These are phyloP conservation scores for Coix lacrymajobi DNA, from an alignment of 176 grass and related monocot species.

Conservation along the genomic window DNA sequence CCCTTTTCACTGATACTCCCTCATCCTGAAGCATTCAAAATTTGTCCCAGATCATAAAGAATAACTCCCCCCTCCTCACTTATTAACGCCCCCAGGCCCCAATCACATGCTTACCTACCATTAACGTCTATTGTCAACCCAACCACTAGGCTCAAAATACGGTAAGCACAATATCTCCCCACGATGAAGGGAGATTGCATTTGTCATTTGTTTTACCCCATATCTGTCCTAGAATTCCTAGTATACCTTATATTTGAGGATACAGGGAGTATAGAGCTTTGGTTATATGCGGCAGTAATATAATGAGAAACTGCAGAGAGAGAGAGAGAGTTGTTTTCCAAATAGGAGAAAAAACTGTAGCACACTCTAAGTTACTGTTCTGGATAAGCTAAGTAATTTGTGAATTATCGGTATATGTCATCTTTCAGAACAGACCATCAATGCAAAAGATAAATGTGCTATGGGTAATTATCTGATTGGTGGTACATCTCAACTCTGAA, in stretches of 20 bases:
- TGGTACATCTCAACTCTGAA: background rate
- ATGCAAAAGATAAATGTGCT: conserved; percentile 2
- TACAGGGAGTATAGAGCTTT: background rate
- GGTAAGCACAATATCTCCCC: background rate
- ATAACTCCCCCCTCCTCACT: background rate
- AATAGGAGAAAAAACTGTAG: background rate
- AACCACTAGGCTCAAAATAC: background rate
- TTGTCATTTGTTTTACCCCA: too few species aligned
- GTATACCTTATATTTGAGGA: background rate
- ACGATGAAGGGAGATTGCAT: too few species aligned
- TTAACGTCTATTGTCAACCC: background rate
- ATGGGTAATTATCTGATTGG: background rate
- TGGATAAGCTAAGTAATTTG: background rate
- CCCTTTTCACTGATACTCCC: background rate
- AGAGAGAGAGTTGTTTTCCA: background rate
- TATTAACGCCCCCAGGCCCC: background rate
- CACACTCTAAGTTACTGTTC: background rate
- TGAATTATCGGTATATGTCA: background rate
- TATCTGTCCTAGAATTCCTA: background rate
- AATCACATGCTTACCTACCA: background rate
- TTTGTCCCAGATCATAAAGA: background rate
- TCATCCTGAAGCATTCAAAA: background rate
- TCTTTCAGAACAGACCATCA: background rate
- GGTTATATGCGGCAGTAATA: background rate
- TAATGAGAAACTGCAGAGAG: background rate